phyloP scores from a whole-genome alignment of 768 basidiomycete species.

The Punctularia strigosozonata region DNA sequence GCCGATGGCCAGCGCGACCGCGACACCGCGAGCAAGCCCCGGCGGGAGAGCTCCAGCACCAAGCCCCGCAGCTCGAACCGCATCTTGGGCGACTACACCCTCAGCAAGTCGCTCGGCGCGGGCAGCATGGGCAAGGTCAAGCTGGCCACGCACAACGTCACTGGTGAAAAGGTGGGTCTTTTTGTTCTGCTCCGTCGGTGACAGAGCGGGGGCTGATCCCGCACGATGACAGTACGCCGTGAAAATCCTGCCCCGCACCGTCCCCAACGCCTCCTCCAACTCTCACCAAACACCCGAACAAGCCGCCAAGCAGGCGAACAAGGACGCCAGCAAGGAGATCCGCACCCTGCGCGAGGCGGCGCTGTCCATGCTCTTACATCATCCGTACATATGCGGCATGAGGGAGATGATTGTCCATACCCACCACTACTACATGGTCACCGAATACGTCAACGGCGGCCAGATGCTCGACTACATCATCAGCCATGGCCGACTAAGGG shows the following conservation, averaged over 20 bases:
- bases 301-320: conserved; percentile 68
- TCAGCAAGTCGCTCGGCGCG: conserved; percentile 94
- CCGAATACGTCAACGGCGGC: conserved; percentile 96
- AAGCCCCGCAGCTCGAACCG: conserved; percentile 27
- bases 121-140: conserved; percentile 99
- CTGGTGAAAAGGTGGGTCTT: conserved; percentile 77
- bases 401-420: conserved; percentile 96
- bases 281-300: conserved; percentile 37
- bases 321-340: conserved; percentile 92
- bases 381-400: conserved; percentile 99
- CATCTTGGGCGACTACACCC: conserved; percentile 87
- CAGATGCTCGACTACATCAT: conserved; percentile 99
- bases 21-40: conserved; percentile 10
- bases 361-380: conserved; percentile 89
- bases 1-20: conserved; percentile 12
- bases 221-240: conserved; percentile 89
- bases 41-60: conserved; percentile 13
- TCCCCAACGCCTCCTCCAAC: conserved; percentile 41
- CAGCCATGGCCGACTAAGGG: conserved; percentile 88
- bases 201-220: no score
- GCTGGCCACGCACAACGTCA: conserved; percentile 78
- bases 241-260: conserved; percentile 89
- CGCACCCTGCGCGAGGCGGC: conserved; percentile 94
- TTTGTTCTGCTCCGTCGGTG: conserved; percentile 4
- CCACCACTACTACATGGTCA: conserved; percentile 99